Evolutionary conservation across 345 rosid species (phyloP).

Genomic region (Mallotus nudiflorus): DNA sequence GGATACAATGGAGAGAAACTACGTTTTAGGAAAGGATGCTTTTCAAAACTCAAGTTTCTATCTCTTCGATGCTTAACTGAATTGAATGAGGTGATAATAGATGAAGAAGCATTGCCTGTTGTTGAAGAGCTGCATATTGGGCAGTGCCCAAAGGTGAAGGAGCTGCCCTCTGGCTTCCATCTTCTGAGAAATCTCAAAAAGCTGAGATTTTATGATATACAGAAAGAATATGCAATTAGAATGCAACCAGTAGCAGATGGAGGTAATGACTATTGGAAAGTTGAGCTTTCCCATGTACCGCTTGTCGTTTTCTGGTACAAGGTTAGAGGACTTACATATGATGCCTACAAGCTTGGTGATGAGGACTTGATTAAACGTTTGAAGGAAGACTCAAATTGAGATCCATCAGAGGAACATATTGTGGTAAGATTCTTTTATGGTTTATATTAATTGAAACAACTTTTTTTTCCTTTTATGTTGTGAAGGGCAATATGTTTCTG

Average conservation of each 20-base stretch:
- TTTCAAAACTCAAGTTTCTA: not conserved
- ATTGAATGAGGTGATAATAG: not conserved
- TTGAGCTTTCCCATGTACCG: not conserved
- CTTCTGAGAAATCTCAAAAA: not conserved
- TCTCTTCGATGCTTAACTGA: not conserved
- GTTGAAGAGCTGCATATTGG: not conserved
- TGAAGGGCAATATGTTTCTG: no score
- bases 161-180: not conserved
- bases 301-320: not conserved
- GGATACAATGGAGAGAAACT: not conserved
- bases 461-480: no score
- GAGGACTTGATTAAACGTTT: not conserved
- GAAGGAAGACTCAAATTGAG: no score
- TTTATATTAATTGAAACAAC: no score
- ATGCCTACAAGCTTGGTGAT: not conserved
- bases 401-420: no score
- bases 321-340: not conserved
- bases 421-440: no score
- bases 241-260: no score
- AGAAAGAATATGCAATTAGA: not conserved
- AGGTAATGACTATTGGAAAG: not conserved
- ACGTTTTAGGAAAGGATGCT: not conserved
- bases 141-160: not conserved
- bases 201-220: not conserved
- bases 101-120: constrained; percentile 9